These are phyloP conservation scores for Stromatinia cepivora DNA, from an alignment of 2,329 filamentous ascomycete species.

Conservation along the genomic window DNA sequence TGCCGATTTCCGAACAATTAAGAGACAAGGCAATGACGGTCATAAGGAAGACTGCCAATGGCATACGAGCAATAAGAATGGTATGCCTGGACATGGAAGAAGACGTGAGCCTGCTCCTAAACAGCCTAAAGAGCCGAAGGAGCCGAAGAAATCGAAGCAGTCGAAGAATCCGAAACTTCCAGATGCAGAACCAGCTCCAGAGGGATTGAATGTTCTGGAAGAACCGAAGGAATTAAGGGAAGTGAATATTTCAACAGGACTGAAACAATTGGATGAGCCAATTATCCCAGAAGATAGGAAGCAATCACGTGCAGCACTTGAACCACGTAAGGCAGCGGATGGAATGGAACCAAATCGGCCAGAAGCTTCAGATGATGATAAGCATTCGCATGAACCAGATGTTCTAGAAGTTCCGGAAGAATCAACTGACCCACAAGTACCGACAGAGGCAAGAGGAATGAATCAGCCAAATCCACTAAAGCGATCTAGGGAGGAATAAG, in stretches of 20 bases:
- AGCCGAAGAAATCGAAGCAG: not conserved
- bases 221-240: not conserved
- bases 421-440: not conserved
- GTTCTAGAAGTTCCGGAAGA: not conserved
- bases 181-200: not conserved
- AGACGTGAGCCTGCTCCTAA: not conserved
- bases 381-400: not conserved
- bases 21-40: not conserved
- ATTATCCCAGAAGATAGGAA: not conserved
- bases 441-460: not conserved
- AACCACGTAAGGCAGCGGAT: not conserved
- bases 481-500: not conserved
- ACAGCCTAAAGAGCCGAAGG: not conserved
- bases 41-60: not conserved
- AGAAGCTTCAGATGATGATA: not conserved
- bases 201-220: not conserved
- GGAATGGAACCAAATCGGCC: not conserved
- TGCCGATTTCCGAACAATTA: not conserved
- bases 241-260: not conserved
- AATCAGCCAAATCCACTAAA: not conserved
- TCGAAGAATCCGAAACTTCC: not conserved
- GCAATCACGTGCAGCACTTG: not conserved
- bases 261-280: not conserved
- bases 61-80: conserved; percentile 1
- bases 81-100: conserved; percentile 1